Evolutionary conservation across 805 yeast species (phyloP), one percentile per base, ranked within the genome.

Genomic region (Candida hungchunana): DNA sequence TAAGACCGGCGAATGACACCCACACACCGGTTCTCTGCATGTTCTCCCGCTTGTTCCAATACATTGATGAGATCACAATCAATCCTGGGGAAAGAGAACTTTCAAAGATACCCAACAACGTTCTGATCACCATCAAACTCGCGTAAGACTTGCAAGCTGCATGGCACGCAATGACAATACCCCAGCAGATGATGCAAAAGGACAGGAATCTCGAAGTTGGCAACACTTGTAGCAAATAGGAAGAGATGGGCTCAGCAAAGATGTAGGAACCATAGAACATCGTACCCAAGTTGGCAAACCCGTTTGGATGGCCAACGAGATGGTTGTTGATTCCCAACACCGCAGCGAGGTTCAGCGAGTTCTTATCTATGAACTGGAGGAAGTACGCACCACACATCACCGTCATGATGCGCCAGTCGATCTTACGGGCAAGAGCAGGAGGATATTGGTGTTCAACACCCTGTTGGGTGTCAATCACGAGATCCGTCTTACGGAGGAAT

Each of bases 301-400:
- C 71, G 26, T 73, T 63, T 6, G 68, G 62, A 25, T 60, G 58
- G 13, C 18, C 26, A 1, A 13, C 21, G 42, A 75, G 59, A 47
- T 73, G 64, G 3, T 62, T 52, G 48, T 69, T 72, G 46, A 77
- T 73, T 1, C 82, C 82, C 81, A 78, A 73, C 1, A 77, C 77
- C 12, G 79, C 79, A 3, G 83, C 79, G 48, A 77, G 75, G 43
- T 77, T 76, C 26, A 73, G 55, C 33, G 77, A 55, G n/a, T 74
- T 65, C 47, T 78, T 78, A 45, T 78, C 84, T 37, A 77, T 57
- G 46, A 73, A 74, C 59, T 77, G 80, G 13, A 76, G 55, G 37
- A 77, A 68, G 45, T 77, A 77, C 11, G 75, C 67, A 24, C 66
- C 59, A 44, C 80, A 72, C 45, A 77, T 53, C 19, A 75, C 55